These are phyloP conservation scores for Eustoma russellianum DNA, from an alignment of 257 asterid species.

Conservation along the genomic window DNA sequence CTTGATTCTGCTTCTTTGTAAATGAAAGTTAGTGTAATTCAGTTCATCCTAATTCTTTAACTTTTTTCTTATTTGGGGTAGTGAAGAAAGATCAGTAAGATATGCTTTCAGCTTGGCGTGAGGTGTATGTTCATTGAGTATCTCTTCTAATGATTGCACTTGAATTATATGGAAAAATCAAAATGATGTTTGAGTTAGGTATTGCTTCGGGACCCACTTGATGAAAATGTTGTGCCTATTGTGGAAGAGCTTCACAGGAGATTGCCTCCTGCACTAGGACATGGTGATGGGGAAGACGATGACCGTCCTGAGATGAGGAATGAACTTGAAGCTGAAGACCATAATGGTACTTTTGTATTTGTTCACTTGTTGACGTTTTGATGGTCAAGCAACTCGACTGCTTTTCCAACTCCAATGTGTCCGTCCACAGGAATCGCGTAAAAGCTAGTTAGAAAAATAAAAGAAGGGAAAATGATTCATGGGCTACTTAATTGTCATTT, in stretches of 20 bases:
- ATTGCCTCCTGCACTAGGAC: slow-evolving; percentile 39
- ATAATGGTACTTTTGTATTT: slow-evolving; percentile 24
- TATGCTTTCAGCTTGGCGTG: too few species aligned
- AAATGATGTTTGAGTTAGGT: slow-evolving; percentile 30
- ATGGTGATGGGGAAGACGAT: slow-evolving; percentile 64
- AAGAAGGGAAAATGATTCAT: background rate
- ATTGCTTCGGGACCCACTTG: slow-evolving; percentile 70
- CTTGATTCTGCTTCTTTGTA: too few species aligned
- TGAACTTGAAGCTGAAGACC: slow-evolving; percentile 35
- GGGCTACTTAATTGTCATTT: background rate
- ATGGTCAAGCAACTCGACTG: background rate
- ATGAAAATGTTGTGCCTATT: slow-evolving; percentile 60
- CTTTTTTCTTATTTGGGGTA: too few species aligned
- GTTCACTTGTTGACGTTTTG: too few species aligned
- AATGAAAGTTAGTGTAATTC: too few species aligned
- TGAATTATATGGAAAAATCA: background rate
- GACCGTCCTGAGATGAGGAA: slow-evolving; percentile 33
- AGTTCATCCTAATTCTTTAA: too few species aligned
- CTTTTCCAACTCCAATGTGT: background rate
- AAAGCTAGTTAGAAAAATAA: too few species aligned
- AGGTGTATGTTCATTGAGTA: too few species aligned
- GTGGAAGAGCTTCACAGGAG: slow-evolving; percentile 81
- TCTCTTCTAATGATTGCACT: background rate
- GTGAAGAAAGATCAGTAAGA: too few species aligned
- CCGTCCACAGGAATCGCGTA: too few species aligned